Conservation (phyloP, 1,284 basidiomycete genomes). For the Vanrija sp. region DNA sequence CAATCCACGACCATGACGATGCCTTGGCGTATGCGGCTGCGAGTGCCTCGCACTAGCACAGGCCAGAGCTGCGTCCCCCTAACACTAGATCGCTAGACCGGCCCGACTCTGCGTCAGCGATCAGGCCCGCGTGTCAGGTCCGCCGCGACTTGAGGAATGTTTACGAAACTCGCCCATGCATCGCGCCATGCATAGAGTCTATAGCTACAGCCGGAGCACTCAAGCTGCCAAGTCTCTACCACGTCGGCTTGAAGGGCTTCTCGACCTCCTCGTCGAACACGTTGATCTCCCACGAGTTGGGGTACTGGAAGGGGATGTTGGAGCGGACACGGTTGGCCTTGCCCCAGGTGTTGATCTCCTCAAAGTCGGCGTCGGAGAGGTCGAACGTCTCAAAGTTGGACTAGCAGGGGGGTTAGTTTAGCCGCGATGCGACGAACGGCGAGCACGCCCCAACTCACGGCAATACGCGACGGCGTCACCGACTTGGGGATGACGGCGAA, state of each 20-base stretch:
- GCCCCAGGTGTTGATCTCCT: conserved; percentile 58
- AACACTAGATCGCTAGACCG: too few relatives aligned
- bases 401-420: conserved; percentile 10
- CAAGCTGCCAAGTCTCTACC: too few relatives aligned
- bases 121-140: too few relatives aligned
- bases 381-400: conserved; percentile 69
- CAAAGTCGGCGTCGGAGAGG: conserved; percentile 61
- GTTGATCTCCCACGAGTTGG: conserved; percentile 61
- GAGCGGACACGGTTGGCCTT: conserved; percentile 56
- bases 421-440: neutral
- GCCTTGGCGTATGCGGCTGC: too few relatives aligned
- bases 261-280: conserved; percentile 64
- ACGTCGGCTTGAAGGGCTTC: conserved; percentile 39
- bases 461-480: conserved; percentile 54
- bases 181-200: too few relatives aligned
- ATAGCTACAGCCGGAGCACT: too few relatives aligned
- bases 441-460: conserved; percentile 44
- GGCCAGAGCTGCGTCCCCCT: too few relatives aligned
- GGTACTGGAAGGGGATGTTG: conserved; percentile 63
- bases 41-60: too few relatives aligned
- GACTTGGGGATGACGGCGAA: conserved; percentile 64
- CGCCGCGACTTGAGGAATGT: too few relatives aligned
- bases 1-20: too few relatives aligned
- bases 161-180: too few relatives aligned
- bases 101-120: too few relatives aligned